Base-by-base conservation (phyloP, 441 rosid genomes). In the Populus hybrid region DNA sequence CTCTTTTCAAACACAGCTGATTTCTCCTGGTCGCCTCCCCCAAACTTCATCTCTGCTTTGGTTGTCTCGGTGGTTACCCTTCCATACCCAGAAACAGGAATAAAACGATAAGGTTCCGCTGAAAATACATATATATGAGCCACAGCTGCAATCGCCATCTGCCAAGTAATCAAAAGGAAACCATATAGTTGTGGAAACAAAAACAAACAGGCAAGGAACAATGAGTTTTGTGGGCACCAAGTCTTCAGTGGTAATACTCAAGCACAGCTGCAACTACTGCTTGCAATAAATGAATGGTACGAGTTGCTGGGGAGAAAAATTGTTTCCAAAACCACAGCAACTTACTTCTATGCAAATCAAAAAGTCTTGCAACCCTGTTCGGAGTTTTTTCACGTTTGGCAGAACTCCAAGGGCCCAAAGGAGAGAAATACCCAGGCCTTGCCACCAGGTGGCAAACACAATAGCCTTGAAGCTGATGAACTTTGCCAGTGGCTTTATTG, bases 371-470 rank as follows among this genome's bases (percentile, higher is more conserved):
- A 93, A 79, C 0, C 86, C 97, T 9, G 86, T 85, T 34, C 81
- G 85, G 38, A 92, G 75, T 71, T 85, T 87, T 72, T 85, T 92
- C 79, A 84, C 84, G 46, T 86, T 86, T 0, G 97, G 93, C 76
- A 95, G 90, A 78, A 92, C 88, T 24, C 86, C 83, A 46, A 86
- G 80, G 35, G 88, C 78, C 69, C 93, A 89, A 24, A 93, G 85
- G 71, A 93, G 69, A 0, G 97, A 89, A 40, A 94, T 92, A 11
- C 90, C 97, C 14, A 92, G 87, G 14, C 97, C 97, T 85, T 95
- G 98, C 98, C 98, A 95, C 99, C 97, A 95, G 72, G 97, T 92
- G 40, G 97, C 97, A 70, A 95, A 94, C 40, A 92, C 97, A 38
- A 95, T 90, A 63, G 97, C 93, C 83, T 95, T 95, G 88, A 94